phyloP scores from a whole-genome alignment of 2,329 filamentous ascomycete species.

The Ophiostoma montium region DNA sequence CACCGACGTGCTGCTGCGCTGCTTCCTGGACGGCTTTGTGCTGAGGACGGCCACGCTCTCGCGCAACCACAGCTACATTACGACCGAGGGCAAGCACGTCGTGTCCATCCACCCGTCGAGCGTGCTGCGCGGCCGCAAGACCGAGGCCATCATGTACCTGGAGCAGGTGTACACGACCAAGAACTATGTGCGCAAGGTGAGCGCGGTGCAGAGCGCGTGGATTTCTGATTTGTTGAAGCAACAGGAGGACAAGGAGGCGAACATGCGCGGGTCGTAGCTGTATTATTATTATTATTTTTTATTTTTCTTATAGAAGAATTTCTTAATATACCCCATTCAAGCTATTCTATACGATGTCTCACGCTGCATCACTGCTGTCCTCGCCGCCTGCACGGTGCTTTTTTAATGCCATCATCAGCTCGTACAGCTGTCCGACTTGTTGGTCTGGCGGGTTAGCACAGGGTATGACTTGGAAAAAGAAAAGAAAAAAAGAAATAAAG shows the following conservation, averaged over 20 bases:
- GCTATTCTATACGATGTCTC: background rate
- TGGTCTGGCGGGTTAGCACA: conserved; percentile 47
- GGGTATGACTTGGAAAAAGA: background rate
- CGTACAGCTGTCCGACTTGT: conserved; percentile 85
- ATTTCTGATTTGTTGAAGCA: conserved; percentile 27
- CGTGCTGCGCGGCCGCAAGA: conserved; percentile 46
- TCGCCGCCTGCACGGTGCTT: conserved; percentile 20
- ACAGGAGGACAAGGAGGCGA: background rate
- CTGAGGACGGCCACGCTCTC: conserved; percentile 46
- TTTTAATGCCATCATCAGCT: conserved; percentile 74
- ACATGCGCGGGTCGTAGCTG: background rate
- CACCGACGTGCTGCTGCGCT: conserved; percentile 40
- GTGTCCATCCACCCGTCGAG: conserved; percentile 51
- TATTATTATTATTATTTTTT: background rate
- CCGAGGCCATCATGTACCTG: conserved; percentile 54
- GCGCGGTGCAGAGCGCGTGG: conserved; percentile 45
- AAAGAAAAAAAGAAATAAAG: background rate
- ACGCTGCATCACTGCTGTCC: background rate
- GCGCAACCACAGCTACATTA: conserved; percentile 47
- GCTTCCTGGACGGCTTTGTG: conserved; percentile 48
- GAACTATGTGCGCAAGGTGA: conserved; percentile 54
- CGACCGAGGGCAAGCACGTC: conserved; percentile 42
- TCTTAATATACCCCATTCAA: background rate
- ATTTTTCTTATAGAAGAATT: background rate
- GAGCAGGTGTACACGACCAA: conserved; percentile 53